phyloP scores from a whole-genome alignment of 139 green algal genomes.

The Volvox africanus region DNA sequence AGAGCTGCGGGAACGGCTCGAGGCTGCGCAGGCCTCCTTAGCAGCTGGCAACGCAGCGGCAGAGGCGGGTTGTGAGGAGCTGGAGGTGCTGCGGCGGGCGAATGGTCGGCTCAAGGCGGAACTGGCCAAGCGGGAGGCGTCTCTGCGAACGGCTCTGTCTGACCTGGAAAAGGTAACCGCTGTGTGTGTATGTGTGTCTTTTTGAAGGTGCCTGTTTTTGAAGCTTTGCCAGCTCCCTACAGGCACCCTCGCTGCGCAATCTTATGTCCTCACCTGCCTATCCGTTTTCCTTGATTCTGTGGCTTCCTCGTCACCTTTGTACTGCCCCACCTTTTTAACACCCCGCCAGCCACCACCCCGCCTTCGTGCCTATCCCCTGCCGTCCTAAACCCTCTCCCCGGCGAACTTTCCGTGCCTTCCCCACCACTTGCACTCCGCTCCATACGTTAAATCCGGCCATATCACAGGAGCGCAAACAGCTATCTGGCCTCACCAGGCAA shows the following conservation, averaged over 20 bases:
- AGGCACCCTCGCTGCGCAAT: no score
- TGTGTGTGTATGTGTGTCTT: background rate
- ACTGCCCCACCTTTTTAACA: no score
- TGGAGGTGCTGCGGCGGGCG: constrained; percentile 38
- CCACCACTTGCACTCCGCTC: no score
- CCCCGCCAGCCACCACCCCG: no score
- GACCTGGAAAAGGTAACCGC: constrained; percentile 44
- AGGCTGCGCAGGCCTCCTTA: constrained; percentile 26
- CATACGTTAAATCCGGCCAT: background rate
- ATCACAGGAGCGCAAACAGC: constrained; percentile 25
- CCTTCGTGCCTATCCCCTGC: no score
- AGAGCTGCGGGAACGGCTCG: constrained; percentile 60
- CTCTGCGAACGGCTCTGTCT: constrained; percentile 1
- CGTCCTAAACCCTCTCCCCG: no score
- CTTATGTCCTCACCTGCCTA: no score
- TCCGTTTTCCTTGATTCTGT: no score
- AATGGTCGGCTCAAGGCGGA: constrained; percentile 45
- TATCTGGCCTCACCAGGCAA: constrained; percentile 18
- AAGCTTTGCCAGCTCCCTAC: no score
- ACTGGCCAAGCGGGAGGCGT: constrained; percentile 38
- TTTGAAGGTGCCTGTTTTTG: background rate
- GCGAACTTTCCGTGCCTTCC: no score
- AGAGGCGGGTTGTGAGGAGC: constrained; percentile 27
- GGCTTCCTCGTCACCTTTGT: no score
- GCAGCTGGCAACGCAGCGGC: background rate